Conservation (phyloP, 768 basidiomycete genomes). For the Asterophora lycoperdoides region DNA sequence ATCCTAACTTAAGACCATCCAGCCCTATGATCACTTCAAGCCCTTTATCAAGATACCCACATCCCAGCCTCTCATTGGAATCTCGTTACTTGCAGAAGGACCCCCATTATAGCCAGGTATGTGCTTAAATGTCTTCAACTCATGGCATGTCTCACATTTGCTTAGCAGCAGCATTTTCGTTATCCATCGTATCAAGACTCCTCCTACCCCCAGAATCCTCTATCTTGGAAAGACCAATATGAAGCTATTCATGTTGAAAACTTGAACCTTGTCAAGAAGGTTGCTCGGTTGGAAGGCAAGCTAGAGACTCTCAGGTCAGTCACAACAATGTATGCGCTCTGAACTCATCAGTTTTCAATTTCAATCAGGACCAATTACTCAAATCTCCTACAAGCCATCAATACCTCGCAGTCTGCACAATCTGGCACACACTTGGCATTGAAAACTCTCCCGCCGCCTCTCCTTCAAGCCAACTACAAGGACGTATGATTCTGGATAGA, state of each 20-base stretch:
- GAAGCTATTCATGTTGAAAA: no score
- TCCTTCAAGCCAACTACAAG: slow-evolving; percentile 1
- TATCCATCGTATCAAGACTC: no score
- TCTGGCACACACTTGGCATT: not conserved
- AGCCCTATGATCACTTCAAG: not conserved
- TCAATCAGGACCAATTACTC: not conserved
- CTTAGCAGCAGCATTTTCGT: no score
- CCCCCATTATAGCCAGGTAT: no score
- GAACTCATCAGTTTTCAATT: not conserved
- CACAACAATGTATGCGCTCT: not conserved
- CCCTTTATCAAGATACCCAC: no score
- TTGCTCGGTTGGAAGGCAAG: not conserved
- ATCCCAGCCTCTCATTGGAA: no score
- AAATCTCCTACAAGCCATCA: not conserved
- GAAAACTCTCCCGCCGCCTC: not conserved
- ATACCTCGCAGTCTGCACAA: not conserved
- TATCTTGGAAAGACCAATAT: no score
- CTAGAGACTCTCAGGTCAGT: not conserved
- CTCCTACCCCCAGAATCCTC: no score
- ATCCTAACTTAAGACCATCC: no score
- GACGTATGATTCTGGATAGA: slow-evolving; percentile 4
- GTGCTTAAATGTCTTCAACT: no score
- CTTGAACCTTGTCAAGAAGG: not conserved
- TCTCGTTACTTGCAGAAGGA: no score
- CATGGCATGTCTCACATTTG: no score